These are phyloP conservation scores for Clathrospora elynae DNA, from an alignment of 2,329 filamentous ascomycete genomes.

Conservation along the genomic window DNA sequence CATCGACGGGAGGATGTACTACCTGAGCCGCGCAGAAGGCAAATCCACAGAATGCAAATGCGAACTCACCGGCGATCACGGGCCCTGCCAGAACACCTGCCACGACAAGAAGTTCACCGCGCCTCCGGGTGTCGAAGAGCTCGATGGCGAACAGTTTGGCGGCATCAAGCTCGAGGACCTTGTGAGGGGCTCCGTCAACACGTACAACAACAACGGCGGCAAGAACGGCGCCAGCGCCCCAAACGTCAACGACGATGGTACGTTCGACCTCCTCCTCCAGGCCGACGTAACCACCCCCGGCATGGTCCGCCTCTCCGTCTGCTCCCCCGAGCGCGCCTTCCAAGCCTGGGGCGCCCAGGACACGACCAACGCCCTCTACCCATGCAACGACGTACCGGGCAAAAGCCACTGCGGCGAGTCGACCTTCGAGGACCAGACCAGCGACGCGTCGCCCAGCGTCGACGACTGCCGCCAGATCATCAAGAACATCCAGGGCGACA, in stretches of 20 bases:
- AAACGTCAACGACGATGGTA: background rate
- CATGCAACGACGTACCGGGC: conserved; percentile 4
- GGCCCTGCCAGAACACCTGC: background rate
- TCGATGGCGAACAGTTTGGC: conserved; percentile 2
- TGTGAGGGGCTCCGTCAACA: conserved; percentile 6
- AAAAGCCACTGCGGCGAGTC: conserved; percentile 4
- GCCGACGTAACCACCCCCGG: conserved; percentile 5
- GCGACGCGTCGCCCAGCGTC: conserved; percentile 6
- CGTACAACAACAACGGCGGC: conserved; percentile 2
- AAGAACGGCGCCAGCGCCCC: conserved; percentile 1
- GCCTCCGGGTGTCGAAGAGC: background rate
- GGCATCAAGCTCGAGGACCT: conserved; percentile 4
- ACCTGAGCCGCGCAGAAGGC: conserved; percentile 1
- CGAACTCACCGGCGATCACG: background rate
- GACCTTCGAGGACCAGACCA: conserved; percentile 4
- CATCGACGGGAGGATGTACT: conserved; percentile 9
- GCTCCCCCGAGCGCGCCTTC: conserved; percentile 4
- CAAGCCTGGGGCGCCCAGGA: conserved; percentile 5
- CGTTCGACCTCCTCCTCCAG: background rate
- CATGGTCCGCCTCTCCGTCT: conserved; percentile 5
- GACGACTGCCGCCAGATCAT: conserved; percentile 12
- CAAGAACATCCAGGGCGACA: conserved; percentile 8
- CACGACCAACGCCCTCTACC: background rate
- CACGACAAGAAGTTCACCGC: conserved; percentile 1
- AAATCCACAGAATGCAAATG: conserved; percentile 2